phyloP scores from a whole-genome alignment of 768 basidiomycete species.

The Termitomyces sp. region DNA sequence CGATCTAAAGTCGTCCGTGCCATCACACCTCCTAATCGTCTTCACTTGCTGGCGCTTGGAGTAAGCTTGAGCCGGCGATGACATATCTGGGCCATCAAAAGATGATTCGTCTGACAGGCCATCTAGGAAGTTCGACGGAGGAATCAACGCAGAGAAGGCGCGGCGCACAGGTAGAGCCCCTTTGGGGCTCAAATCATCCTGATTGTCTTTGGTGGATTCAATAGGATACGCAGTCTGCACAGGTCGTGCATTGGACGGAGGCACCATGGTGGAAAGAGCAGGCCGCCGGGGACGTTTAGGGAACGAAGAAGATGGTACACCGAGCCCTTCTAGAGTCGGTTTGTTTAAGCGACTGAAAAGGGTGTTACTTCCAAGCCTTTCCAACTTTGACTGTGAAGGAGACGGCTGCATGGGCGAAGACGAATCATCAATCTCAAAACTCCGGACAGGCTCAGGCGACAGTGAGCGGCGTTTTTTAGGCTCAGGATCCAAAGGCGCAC shows the following conservation, averaged over 20 bases:
- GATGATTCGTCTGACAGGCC: slow-evolving; percentile 48
- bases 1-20: slow-evolving; percentile 76
- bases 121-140: slow-evolving; percentile 50
- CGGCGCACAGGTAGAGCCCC: slow-evolving; percentile 53
- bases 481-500: slow-evolving; percentile 36
- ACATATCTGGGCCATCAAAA: slow-evolving; percentile 66
- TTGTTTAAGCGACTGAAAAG: slow-evolving; percentile 41
- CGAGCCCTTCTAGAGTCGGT: slow-evolving; percentile 48
- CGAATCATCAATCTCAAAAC: slow-evolving; percentile 30
- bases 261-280: slow-evolving; percentile 58
- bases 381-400: slow-evolving; percentile 42
- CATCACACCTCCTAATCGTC: slow-evolving; percentile 75
- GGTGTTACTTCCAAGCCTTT: slow-evolving; percentile 45
- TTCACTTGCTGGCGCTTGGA: slow-evolving; percentile 71
- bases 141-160: slow-evolving; percentile 71
- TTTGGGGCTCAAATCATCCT: slow-evolving; percentile 25
- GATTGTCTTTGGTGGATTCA: slow-evolving; percentile 19
- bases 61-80: slow-evolving; percentile 79
- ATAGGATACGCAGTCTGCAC: slow-evolving; percentile 39
- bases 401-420: slow-evolving; percentile 51
- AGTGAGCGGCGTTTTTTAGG: slow-evolving; percentile 55
- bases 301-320: slow-evolving; percentile 46
- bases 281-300: slow-evolving; percentile 62
- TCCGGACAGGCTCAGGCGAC: slow-evolving; percentile 43
- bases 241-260: slow-evolving; percentile 33